A percentile compares a stretch with the other conserved stretches of the same genome.
Conservation (phyloP, 2,329 filamentous ascomycete species). For the Epichloe gansuensis region DNA sequence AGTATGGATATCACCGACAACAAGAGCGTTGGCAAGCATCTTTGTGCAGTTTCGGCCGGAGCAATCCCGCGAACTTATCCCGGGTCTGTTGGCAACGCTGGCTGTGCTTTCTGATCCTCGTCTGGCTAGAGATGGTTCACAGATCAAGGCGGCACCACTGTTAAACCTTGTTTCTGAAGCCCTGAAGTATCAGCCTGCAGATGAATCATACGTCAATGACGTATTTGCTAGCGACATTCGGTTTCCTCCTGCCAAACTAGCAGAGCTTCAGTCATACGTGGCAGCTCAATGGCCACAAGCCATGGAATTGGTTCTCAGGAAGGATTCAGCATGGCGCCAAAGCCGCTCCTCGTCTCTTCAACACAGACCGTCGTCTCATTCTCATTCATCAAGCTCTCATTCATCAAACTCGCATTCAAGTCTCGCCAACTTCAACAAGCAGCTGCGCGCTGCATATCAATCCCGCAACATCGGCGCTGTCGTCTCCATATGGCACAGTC, state of each 20-base stretch:
- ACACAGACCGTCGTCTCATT: background rate
- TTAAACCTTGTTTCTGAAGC: conserved; percentile 15
- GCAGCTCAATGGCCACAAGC: conserved; percentile 16
- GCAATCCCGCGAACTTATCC: conserved; percentile 15
- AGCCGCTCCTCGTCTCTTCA: background rate
- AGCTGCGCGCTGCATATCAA: conserved; percentile 18
- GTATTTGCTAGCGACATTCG: conserved; percentile 9
- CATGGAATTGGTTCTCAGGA: conserved; percentile 12
- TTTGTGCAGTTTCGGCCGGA: conserved; percentile 18
- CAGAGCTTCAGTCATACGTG: conserved; percentile 15
- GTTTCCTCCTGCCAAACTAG: conserved; percentile 10
- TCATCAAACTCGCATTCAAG: background rate
- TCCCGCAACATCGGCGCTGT: conserved; percentile 18
- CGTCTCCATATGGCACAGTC: conserved; percentile 21
- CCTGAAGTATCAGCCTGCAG: conserved; percentile 10
- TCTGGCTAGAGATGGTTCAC: conserved; percentile 5
- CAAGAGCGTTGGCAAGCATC: conserved; percentile 16
- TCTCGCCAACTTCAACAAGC: conserved; percentile 14
- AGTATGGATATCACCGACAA: conserved; percentile 6
- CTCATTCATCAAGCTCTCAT: background rate
- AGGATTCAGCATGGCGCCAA: conserved; percentile 13
- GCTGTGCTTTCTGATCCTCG: conserved; percentile 18
- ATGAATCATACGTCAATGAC: conserved; percentile 9
- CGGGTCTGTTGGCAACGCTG: conserved; percentile 21
- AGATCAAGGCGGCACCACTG: conserved; percentile 16